Base-by-base conservation (phyloP, 2,329 filamentous ascomycete genomes). In the Ophiosphaerella narmari region DNA sequence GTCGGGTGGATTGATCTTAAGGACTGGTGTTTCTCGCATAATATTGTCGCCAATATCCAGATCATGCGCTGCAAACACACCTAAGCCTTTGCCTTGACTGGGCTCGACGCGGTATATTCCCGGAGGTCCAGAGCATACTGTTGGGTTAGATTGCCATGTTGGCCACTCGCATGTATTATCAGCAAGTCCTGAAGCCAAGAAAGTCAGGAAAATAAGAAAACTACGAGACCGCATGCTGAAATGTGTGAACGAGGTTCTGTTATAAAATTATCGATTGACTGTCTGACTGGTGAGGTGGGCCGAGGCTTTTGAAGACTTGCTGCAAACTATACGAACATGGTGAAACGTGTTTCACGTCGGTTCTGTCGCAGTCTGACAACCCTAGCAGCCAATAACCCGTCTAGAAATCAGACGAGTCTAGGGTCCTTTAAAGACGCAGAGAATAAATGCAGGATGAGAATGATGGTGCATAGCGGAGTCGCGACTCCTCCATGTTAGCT, bases 41-140 rank as follows among this genome's bases (percentile, higher is more conserved):
- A 79, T 67, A 32, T 70, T 65, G 9, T 73, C 72, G 31, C 76
- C 75, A 9, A 63, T 53, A 12, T 70, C 63, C 12, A 79, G 71
- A n/a, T 55, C 47, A 9, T 56, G 57, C 1, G 61, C 60, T 2
- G 76, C 76, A 43, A 78, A 75, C 5, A 76, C 66, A 23, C 77
- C 77, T 7, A 78, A 59, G 2, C 77, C 77, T 59, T 75, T 77
- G 9, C 72, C 70, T 0, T 66, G 62, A n/a, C 72, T 71, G 2
- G 59, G 57, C 7, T 50, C 46, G 39, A 76, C 64, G 7, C 60
- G 51, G 39, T 63, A 72, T 46, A 63, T 46, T 16, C 57, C 48
- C n/a, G 64, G 59, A 9, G 65, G 55, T 5, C 62, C 66, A 6
- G 34, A 36, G 37, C 69, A 73, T 11, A 53, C 16, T 11, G 32